Conservation (phyloP, 768 basidiomycete species). For the Boletales sp. region DNA sequence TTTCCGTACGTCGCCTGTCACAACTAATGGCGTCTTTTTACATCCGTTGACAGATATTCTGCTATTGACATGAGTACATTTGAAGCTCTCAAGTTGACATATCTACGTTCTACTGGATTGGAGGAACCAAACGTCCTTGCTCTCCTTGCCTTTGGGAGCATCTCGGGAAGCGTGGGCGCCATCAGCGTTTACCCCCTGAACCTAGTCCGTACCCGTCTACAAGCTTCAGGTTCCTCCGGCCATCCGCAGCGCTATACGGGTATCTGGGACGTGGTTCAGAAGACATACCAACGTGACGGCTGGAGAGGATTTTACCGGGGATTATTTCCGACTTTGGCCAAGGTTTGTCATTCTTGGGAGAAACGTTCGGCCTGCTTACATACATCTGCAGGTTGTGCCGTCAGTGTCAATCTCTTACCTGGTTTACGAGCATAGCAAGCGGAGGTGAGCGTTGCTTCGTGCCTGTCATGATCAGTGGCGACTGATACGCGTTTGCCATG, state of each 20-base stretch:
- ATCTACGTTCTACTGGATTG: slow-evolving; percentile 79
- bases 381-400: slow-evolving; percentile 70
- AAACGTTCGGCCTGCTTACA: slow-evolving; percentile 1
- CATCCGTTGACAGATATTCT: slow-evolving; percentile 53
- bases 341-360: slow-evolving; percentile 43
- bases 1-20: slow-evolving; percentile 68
- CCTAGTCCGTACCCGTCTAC: slow-evolving; percentile 88
- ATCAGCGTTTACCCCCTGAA: slow-evolving; percentile 91
- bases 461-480: neutral
- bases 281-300: slow-evolving; percentile 81
- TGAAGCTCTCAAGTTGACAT: slow-evolving; percentile 90
- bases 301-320: slow-evolving; percentile 96
- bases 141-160: slow-evolving; percentile 83
- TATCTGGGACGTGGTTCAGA: slow-evolving; percentile 77
- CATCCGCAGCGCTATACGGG: slow-evolving; percentile 91
- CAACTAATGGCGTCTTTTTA: slow-evolving; percentile 1
- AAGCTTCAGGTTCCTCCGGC: slow-evolving; percentile 93
- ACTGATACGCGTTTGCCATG: slow-evolving; percentile 2
- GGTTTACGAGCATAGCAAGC: slow-evolving; percentile 86
- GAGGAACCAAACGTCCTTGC: slow-evolving; percentile 90
- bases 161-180: slow-evolving; percentile 92
- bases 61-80: slow-evolving; percentile 99
- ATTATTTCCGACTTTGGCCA: slow-evolving; percentile 87
- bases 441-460: slow-evolving; percentile 47
- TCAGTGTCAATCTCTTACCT: slow-evolving; percentile 97